These are phyloP conservation scores for Phycomyces blakesleeanus DNA, from an alignment of 192 early-diverging fungal genomes.

Conservation along the genomic window DNA sequence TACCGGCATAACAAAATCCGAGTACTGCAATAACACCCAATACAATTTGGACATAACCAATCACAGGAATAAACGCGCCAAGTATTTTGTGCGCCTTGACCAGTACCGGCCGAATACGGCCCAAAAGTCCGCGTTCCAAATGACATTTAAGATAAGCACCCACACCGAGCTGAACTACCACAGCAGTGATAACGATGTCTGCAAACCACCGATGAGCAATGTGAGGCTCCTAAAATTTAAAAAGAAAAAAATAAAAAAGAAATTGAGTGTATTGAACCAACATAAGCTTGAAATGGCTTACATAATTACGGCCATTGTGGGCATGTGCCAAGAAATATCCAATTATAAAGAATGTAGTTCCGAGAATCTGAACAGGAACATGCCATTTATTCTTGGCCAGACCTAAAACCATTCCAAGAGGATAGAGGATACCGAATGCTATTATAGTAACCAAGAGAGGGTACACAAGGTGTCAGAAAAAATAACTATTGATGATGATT, in stretches of 20 bases:
- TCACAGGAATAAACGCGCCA: constrained; percentile 46
- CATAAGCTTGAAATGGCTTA: constrained; percentile 9
- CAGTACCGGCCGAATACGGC: constrained; percentile 45
- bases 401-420: constrained; percentile 53
- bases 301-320: constrained; percentile 58
- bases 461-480: too few species aligned
- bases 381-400: constrained; percentile 54
- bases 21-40: constrained; percentile 60
- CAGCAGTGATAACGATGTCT: constrained; percentile 53
- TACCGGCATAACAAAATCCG: constrained; percentile 60
- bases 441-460: neutral
- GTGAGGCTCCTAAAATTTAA: constrained; percentile 35
- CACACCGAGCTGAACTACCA: constrained; percentile 44
- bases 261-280: neutral
- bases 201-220: constrained; percentile 63
- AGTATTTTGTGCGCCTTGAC: constrained; percentile 48
- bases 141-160: constrained; percentile 63
- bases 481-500: too few species aligned
- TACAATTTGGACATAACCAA: constrained; percentile 63
- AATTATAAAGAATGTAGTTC: constrained; percentile 38
- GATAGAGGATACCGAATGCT: constrained; percentile 37
- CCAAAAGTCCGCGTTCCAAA: constrained; percentile 51
- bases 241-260: neutral
- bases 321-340: constrained; percentile 61
- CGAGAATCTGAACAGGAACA: constrained; percentile 56